Conservation (phyloP, 2,329 filamentous ascomycete genomes). For the Calonectria naviculata region DNA sequence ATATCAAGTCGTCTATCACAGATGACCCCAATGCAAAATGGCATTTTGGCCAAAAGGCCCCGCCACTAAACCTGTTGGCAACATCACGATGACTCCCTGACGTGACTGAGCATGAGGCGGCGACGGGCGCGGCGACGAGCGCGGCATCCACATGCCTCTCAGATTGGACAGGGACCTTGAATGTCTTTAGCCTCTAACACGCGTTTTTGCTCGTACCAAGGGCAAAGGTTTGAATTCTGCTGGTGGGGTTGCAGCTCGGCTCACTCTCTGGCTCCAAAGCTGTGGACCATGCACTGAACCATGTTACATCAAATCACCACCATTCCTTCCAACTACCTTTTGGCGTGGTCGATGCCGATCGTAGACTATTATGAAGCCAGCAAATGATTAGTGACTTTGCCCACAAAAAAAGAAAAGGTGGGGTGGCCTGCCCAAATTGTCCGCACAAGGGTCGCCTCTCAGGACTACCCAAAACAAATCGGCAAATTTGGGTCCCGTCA, state of each 20-base stretch:
- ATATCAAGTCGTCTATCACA: conserved; percentile 9
- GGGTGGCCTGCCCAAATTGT: conserved; percentile 7
- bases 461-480: conserved; percentile 11
- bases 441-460: conserved; percentile 6
- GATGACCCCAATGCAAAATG: conserved; percentile 18
- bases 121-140: conserved; percentile 3
- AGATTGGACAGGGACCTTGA: conserved; percentile 3
- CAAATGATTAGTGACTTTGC: conserved; percentile 7
- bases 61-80: not conserved
- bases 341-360: conserved; percentile 19
- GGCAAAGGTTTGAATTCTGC: conserved; percentile 5
- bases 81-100: not conserved
- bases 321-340: conserved; percentile 10
- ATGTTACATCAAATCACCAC: conserved; percentile 10
- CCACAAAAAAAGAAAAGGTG: not conserved
- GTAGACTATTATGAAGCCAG: conserved; percentile 13
- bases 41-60: conserved; percentile 14
- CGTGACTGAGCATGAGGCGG: not conserved
- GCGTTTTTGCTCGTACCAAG: not conserved
- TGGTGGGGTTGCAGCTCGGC: conserved; percentile 22
- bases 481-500: conserved; percentile 7
- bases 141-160: conserved; percentile 1
- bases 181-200: not conserved
- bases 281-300: conserved; percentile 8
- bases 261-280: conserved; percentile 7